Evolutionary conservation across 73 alveolate genomes (phyloP).

Genomic region (Breviolum minutum): DNA sequence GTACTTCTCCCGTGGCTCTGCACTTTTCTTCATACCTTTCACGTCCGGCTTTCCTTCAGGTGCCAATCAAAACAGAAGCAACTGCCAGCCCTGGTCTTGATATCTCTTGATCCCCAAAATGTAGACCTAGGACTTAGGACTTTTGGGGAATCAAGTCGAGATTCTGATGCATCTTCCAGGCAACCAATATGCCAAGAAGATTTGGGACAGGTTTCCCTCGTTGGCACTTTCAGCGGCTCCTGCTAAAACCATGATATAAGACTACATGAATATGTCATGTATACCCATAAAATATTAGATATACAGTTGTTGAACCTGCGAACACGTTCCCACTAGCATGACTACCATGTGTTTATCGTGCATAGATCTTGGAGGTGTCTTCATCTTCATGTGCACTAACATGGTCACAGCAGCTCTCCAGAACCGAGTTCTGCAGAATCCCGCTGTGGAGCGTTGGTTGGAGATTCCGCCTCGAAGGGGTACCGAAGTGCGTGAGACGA

Average conservation of each 20-base stretch:
- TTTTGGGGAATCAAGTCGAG: not conserved
- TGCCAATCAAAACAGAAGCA: not conserved
- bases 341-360: too few relatives aligned
- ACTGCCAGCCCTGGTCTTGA: not conserved
- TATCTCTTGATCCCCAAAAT: not conserved
- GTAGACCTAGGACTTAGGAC: not conserved
- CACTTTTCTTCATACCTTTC: conserved; percentile 49
- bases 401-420: conserved; percentile 62
- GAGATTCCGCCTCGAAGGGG: conserved; percentile 38
- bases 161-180: too few relatives aligned
- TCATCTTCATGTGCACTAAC: conserved; percentile 74
- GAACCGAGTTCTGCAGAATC: conserved; percentile 52
- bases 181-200: too few relatives aligned
- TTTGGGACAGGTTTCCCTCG: too few relatives aligned
- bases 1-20: conserved; percentile 34
- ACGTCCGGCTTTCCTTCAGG: conserved; percentile 52
- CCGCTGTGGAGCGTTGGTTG: conserved; percentile 74
- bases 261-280: too few relatives aligned
- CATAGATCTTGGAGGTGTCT: conserved; percentile 16
- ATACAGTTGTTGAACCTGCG: too few relatives aligned
- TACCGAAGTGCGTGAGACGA: not conserved
- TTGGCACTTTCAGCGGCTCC: too few relatives aligned
- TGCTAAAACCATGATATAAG: too few relatives aligned
- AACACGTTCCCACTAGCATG: too few relatives aligned
- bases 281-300: too few relatives aligned